phyloP scores from a whole-genome alignment of 306 rosid genomes.

The Prunus armeniaca region DNA sequence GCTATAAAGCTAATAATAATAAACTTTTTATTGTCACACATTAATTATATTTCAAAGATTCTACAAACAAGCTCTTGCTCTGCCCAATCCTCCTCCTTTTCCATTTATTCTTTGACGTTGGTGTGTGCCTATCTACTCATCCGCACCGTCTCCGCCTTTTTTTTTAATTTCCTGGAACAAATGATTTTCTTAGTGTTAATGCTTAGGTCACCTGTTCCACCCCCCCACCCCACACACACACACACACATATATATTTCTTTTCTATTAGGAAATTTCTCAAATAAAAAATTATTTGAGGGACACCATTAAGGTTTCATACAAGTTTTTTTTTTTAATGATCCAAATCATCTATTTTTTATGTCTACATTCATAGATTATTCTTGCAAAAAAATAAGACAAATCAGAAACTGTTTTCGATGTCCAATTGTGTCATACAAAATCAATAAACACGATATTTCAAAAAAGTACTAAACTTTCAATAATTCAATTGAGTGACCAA shows the following conservation, averaged over 20 bases:
- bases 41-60: not conserved
- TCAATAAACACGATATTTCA: too few species aligned
- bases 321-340: too few species aligned
- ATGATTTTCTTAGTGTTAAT: slow-evolving; percentile 8
- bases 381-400: too few species aligned
- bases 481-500: too few species aligned
- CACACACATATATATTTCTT: too few species aligned
- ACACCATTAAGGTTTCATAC: fast-evolving
- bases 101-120: not conserved
- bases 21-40: not conserved
- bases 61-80: not conserved
- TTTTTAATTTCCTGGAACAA: not conserved
- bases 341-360: too few species aligned
- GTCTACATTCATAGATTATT: too few species aligned
- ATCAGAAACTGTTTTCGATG: too few species aligned
- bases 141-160: not conserved
- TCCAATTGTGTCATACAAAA: too few species aligned
- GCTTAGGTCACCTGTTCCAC: not conserved
- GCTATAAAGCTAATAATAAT: not conserved
- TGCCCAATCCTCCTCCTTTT: slow-evolving; percentile 1
- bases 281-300: too few species aligned
- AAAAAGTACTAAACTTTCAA: too few species aligned
- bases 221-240: too few species aligned
- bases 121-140: slow-evolving; percentile 13
- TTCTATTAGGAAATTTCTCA: fast-evolving